These are phyloP conservation scores for Candida incommunis DNA, from an alignment of 805 yeast species.

Conservation along the genomic window DNA sequence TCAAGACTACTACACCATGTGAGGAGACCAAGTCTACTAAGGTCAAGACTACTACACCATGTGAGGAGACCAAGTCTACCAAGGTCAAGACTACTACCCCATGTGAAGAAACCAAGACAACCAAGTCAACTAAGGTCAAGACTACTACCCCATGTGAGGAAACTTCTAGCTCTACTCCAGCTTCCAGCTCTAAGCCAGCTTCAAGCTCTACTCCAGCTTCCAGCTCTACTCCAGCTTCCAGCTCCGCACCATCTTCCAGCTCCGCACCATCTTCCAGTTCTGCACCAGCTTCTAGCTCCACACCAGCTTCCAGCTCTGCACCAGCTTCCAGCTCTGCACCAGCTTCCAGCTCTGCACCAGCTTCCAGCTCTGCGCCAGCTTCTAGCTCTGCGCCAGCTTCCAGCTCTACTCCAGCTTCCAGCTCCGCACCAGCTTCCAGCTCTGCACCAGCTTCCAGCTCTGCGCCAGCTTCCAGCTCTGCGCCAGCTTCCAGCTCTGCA, in stretches of 20 bases:
- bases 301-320: not conserved
- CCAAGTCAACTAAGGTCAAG: not conserved
- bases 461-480: not conserved
- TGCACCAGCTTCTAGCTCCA: not conserved
- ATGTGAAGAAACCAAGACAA: not conserved
- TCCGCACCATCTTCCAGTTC: not conserved
- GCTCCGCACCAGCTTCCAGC: not conserved
- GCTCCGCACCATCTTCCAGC: not conserved
- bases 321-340: not conserved
- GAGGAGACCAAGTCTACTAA: not conserved
- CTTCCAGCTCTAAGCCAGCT: not conserved
- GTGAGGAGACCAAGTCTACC: not conserved
- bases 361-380: not conserved
- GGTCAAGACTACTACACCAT: not conserved
- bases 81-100: not conserved
- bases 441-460: not conserved
- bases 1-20: slow-evolving; percentile 1
- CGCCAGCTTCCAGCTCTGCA: not conserved
- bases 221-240: not conserved
- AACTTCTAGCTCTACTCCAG: not conserved
- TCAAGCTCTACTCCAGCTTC: not conserved
- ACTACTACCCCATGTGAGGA: not conserved
- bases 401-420: not conserved
- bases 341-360: not conserved
- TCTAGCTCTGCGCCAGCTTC: not conserved